phyloP scores from a whole-genome alignment of 176 grass and related monocot species.

The Carex littledalei region DNA sequence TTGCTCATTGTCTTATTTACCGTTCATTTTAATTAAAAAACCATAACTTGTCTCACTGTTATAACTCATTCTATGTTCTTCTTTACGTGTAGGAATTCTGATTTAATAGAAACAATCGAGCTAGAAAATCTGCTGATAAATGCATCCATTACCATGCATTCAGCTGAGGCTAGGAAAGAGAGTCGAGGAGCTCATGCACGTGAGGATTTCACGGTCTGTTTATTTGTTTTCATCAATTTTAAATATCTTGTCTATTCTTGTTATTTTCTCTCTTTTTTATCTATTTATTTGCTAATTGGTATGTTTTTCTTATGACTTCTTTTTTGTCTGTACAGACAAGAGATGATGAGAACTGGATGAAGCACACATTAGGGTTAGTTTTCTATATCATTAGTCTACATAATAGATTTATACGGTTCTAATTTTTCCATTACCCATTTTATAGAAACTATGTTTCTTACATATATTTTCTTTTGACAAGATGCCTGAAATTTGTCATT shows the following conservation, averaged over 20 bases:
- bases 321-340: conserved; percentile 55
- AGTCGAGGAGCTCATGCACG: conserved; percentile 94
- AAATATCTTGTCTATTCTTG: background rate
- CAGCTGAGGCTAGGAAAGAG: conserved; percentile 90
- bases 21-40: background rate
- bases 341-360: conserved; percentile 78
- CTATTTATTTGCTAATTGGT: background rate
- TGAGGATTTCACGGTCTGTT: conserved; percentile 78
- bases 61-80: background rate
- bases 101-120: conserved; percentile 89
- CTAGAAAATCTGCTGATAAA: conserved; percentile 94
- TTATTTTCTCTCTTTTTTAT: background rate
- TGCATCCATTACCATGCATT: conserved; percentile 90
- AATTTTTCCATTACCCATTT: background rate
- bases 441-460: background rate
- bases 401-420: background rate
- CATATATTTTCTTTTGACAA: background rate
- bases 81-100: conserved; percentile 63
- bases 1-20: conserved; percentile 11
- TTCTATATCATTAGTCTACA: conserved; percentile 19
- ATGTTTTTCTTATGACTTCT: background rate
- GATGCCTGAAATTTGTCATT: background rate
- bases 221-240: conserved; percentile 10
- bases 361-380: conserved; percentile 71
- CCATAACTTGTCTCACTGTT: background rate